phyloP scores from a whole-genome alignment of 345 rosid species.

The Turritis glabra region DNA sequence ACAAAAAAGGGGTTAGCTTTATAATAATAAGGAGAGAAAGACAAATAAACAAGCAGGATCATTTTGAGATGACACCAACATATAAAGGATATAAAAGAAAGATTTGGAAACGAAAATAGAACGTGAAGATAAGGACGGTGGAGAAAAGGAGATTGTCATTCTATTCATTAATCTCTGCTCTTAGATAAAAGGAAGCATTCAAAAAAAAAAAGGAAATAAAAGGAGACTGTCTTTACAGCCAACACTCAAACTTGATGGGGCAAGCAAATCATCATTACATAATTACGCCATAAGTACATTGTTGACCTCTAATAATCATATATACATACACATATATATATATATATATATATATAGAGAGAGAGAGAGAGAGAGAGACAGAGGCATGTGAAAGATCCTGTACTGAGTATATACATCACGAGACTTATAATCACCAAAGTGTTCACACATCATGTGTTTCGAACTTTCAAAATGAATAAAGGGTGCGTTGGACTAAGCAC shows the following conservation, averaged over 20 bases:
- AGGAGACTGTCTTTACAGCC: conserved; percentile 46
- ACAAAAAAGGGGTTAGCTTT: too few species aligned
- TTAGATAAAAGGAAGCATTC: too few species aligned
- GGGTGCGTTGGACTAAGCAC: too few species aligned
- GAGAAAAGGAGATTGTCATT: conserved; percentile 30
- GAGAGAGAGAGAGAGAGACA: too few species aligned
- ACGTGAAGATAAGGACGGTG: conserved; percentile 11
- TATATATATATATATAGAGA: too few species aligned
- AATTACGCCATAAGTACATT: conserved; percentile 32
- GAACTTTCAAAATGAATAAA: too few species aligned
- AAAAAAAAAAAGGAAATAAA: too few species aligned
- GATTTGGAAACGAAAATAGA: background rate
- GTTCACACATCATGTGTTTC: too few species aligned
- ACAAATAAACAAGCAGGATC: too few species aligned
- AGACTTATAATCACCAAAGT: conserved; percentile 2
- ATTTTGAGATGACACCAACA: background rate
- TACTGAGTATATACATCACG: background rate
- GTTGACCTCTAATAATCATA: background rate
- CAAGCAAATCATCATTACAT: conserved; percentile 45
- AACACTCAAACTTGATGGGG: conserved; percentile 27
- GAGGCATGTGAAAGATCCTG: background rate
- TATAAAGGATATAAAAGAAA: conserved; percentile 18
- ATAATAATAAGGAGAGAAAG: background rate
- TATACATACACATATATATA: background rate
- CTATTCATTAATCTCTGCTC: too few species aligned